phyloP scores from a whole-genome alignment of 1,284 basidiomycete genomes.

The Stygiomarasmius scandens region DNA sequence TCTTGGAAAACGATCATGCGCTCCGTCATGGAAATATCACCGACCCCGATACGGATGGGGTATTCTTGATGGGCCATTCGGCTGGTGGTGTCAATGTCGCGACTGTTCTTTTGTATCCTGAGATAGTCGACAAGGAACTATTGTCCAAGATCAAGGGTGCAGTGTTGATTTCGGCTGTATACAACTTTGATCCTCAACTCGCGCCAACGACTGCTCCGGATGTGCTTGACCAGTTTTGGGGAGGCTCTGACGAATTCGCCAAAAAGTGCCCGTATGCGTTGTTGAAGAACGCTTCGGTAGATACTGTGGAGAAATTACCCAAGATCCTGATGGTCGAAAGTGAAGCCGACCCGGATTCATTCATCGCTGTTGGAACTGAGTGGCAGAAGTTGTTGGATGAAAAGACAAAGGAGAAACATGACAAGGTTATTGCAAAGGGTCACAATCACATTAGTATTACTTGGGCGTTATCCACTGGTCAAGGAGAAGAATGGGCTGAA shows the following conservation, averaged over 20 bases:
- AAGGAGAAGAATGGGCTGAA: conserved; percentile 65
- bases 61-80: conserved; percentile 60
- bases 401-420: conserved; percentile 28
- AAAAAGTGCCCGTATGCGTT: conserved; percentile 44
- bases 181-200: conserved; percentile 34
- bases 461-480: conserved; percentile 50
- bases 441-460: conserved; percentile 68
- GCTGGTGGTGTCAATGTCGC: conserved; percentile 55
- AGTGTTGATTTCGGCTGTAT: conserved; percentile 48
- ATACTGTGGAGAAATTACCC: conserved; percentile 42
- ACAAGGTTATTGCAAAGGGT: conserved; percentile 42
- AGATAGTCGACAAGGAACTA: conserved; percentile 35
- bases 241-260: conserved; percentile 41
- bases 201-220: conserved; percentile 26
- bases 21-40: conserved; percentile 28
- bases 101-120: conserved; percentile 46
- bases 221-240: conserved; percentile 45
- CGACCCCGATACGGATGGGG: conserved; percentile 38
- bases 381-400: conserved; percentile 39
- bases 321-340: conserved; percentile 48
- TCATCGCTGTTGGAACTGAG: conserved; percentile 35
- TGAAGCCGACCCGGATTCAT: conserved; percentile 52
- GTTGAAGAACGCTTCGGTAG: conserved; percentile 36
- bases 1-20: conserved; percentile 37
- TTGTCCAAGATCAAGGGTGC: conserved; percentile 44